Base-by-base conservation (phyloP, 164 flowering plant species). In the Malania oleifera region DNA sequence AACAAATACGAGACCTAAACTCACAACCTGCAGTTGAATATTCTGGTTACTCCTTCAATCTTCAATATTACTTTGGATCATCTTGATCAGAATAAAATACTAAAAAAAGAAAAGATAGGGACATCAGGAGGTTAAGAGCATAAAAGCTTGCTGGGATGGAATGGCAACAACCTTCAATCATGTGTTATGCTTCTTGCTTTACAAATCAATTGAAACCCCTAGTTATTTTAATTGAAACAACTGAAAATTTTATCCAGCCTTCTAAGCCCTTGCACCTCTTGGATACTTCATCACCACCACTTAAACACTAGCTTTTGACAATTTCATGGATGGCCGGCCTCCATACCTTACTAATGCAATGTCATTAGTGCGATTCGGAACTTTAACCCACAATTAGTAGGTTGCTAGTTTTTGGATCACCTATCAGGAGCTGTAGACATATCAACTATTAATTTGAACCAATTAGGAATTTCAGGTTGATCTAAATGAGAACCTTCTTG, bases 1-100 rank as follows among this genome's bases (percentile, higher is more conserved):
- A 29, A 71, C 66, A 69, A 57, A 19, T 39, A 59, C 52, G 59
- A 54, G 62, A 72, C 72, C 80, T 75, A 73, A 60, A 70, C 75
- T 62, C 63, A 66, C 34, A 70, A 62, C 77, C 77, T 79, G 81
- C 84, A 74, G 76, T 76, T 67, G 66, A 72, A 77, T 57, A 57
- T 64, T 57, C 38, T 6, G 45, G 67, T 72, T 57, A 70, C 71
- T 69, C 52, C 50, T 68, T 39, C 47, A 46, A 43, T 52, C 57
- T 58, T 38, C 19, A 34, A 37, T 29, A 58, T 49, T 23, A 52
- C 18, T 41, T 45, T 53, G 25, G 61, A 59, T 63, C 54, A 52
- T 54, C 41, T 61, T 37, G 63, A 59, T 38, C 24, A 61, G 57
- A 46, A 38, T 23, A 52, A 43, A 64, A 51, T 18, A 19, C 18